These are phyloP conservation scores for Claviceps paspali DNA, from an alignment of 2,329 filamentous ascomycete species.

Conservation along the genomic window DNA sequence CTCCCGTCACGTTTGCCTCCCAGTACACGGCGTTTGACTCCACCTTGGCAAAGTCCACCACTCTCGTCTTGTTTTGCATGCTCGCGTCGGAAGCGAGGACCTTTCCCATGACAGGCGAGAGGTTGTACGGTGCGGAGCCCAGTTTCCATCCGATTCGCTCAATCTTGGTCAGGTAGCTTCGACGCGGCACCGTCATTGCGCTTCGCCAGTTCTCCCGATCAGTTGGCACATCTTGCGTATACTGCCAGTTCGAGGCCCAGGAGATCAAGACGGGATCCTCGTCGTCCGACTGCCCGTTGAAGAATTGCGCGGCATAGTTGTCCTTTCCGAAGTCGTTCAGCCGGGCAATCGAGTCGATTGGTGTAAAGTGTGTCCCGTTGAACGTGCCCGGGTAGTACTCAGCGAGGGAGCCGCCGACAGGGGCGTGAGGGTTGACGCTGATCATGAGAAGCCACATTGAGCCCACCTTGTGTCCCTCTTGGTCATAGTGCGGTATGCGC, in stretches of 20 bases:
- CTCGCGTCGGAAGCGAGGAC: conserved; percentile 26
- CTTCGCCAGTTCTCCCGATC: conserved; percentile 17
- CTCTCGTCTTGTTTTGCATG: conserved; percentile 31
- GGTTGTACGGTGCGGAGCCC: conserved; percentile 32
- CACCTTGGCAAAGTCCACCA: conserved; percentile 34
- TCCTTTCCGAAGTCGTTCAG: conserved; percentile 21
- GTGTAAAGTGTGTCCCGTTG: conserved; percentile 47
- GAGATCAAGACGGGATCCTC: conserved; percentile 18
- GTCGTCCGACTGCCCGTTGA: conserved; percentile 11
- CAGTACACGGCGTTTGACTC: conserved; percentile 37
- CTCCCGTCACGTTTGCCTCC: conserved; percentile 33
- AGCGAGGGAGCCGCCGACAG: conserved; percentile 37
- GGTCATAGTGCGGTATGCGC: conserved; percentile 29
- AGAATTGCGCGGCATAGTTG: conserved; percentile 22
- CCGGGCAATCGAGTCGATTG: conserved; percentile 14
- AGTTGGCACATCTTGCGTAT: conserved; percentile 16
- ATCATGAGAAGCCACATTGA: conserved; percentile 29
- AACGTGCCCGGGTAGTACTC: conserved; percentile 44
- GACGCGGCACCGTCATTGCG: conserved; percentile 24
- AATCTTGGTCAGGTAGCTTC: conserved; percentile 34
- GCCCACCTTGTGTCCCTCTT: conserved; percentile 15
- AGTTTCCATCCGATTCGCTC: conserved; percentile 35
- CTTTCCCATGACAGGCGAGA: conserved; percentile 28
- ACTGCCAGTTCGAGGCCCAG: conserved; percentile 22
- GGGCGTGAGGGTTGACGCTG: conserved; percentile 41